Conservation (phyloP, 75 land plant genomes). For the Picea sitchensis region DNA sequence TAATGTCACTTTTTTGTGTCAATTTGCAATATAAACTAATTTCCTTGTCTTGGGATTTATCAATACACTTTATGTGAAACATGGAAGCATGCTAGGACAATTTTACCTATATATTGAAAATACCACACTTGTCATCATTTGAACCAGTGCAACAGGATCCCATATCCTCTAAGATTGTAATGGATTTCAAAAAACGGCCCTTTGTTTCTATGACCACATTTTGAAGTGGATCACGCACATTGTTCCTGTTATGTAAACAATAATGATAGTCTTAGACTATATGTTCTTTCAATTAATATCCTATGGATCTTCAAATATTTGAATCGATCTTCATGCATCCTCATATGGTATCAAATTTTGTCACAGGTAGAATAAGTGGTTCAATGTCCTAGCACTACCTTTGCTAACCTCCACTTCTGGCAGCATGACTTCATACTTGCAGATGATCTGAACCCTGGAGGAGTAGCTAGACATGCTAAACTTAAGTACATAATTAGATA, state of each 20-base stretch:
- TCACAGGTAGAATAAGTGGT: no score
- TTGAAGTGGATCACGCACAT: not conserved
- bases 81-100: not conserved
- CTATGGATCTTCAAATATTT: not conserved
- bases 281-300: not conserved
- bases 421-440: not conserved
- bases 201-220: not conserved
- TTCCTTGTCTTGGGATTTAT: not conserved
- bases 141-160: not conserved
- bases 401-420: not conserved
- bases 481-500: not conserved
- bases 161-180: not conserved
- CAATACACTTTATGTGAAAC: not conserved
- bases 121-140: not conserved
- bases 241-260: not conserved
- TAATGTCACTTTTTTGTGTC: not conserved
- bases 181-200: not conserved
- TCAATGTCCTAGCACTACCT: not conserved
- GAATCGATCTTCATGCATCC: not conserved
- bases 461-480: not conserved
- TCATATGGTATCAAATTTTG: not conserved
- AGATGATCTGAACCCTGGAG: not conserved
- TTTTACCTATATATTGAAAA: not conserved
- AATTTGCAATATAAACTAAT: not conserved
- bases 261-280: not conserved